Percentiles rank a stretch among this genome's conserved stretches.
phyloP scores from a whole-genome alignment of 305 asterid genomes.

The Fraxinus platypoda region DNA sequence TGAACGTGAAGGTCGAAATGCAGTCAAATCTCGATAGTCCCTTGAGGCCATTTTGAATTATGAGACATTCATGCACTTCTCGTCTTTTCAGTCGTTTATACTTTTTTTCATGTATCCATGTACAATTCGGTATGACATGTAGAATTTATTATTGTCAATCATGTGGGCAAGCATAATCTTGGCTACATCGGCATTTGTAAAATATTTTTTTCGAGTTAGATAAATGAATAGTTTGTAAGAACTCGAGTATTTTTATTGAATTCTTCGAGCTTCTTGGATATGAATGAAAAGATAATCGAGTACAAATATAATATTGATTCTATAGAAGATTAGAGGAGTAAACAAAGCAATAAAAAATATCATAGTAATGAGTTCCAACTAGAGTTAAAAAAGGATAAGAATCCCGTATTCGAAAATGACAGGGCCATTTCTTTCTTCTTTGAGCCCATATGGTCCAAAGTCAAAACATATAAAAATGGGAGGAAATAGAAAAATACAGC shows the following conservation, averaged over 20 bases:
- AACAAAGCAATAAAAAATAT: not conserved
- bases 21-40: not conserved
- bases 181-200: slow-evolving; percentile 67
- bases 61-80: slow-evolving; percentile 4
- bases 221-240: not conserved
- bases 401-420: not conserved
- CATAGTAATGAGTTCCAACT: not conserved
- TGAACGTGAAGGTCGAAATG: not conserved
- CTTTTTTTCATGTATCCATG: slow-evolving; percentile 15
- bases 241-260: not conserved
- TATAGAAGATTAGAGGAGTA: not conserved
- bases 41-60: not conserved
- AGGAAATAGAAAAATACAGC: not conserved
- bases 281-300: not conserved
- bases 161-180: slow-evolving; percentile 87
- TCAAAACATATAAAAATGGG: not conserved
- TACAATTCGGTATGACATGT: slow-evolving; percentile 58
- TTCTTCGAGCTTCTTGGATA: not conserved
- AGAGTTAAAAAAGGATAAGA: not conserved
- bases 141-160: slow-evolving; percentile 69
- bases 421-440: not conserved
- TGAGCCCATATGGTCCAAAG: not conserved
- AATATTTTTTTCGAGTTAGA: not conserved
- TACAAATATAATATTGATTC: not conserved
- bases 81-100: not conserved